Base-by-base conservation (phyloP, 495 filamentous ascomycete species). In the Tuber melanosporum region DNA sequence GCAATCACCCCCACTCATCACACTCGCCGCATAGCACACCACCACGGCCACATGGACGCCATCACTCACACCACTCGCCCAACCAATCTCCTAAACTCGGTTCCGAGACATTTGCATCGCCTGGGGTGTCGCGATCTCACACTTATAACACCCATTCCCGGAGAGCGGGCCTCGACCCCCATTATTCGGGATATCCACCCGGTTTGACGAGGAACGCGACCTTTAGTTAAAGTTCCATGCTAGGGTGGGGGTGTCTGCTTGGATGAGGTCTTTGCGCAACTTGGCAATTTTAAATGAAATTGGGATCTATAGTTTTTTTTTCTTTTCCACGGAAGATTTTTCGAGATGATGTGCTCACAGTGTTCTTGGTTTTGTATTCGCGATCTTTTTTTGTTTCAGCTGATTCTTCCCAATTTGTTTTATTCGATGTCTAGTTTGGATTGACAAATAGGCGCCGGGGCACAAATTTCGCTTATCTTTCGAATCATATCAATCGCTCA, bases 21-120 rank as follows among this genome's bases (percentile, higher is more conserved):
- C 78, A 79, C 66, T 80, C 78, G 14, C 78, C 78, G 26, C 78
- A 80, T 45, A 62, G 77, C n/a, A 79, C 78, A 12, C 78, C 78
- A 7, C 73, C 73, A 17, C 77, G 77, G 47, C 15, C 76, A 15
- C 77, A 79, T 57, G 76, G 62, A 45, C 77, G 78, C 44, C 71
- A 75, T 47, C 78, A 80, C 62, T 66, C 57, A 17, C 78, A 80
- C n/a, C 78, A 76, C 62, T 80, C 77, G 12, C 78, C 78, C 10
- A 73, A 62, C 19, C 77, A 73, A 49, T 80, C 78, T 4, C 78
- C 78, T 26, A 71, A 74, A 43, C 19, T 80, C 19, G 71, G 47
- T 39, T 41, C 77, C 0, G 78, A 80, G 41, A 57, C 52, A 66
- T 80, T 80, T 49, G 26, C 66, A 15, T 39, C 77, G 20, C 72